Percentiles rank a stretch among this genome's conserved stretches.
Evolutionary conservation across 495 filamentous ascomycete species (phyloP).

Genomic region (Chaetomium fimeti): DNA sequence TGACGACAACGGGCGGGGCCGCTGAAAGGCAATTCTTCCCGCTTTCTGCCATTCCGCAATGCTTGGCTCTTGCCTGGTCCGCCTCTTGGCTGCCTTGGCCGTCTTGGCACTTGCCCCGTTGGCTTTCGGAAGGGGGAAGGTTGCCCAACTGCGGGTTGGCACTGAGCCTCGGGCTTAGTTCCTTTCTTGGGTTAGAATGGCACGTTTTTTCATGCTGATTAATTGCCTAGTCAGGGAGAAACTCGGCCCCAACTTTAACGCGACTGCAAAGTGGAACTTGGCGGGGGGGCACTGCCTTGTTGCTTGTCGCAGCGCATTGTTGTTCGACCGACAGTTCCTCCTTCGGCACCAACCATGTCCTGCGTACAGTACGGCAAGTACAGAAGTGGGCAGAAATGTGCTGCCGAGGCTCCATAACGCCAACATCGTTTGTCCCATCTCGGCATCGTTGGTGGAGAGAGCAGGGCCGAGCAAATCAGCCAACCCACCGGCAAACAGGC

Average conservation of each 20-base stretch:
- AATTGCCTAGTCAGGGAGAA: background rate
- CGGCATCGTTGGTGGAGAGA: background rate
- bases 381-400: too few relatives aligned
- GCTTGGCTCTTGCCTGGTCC: constrained; percentile 14
- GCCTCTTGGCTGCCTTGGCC: background rate
- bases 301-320: background rate
- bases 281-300: background rate
- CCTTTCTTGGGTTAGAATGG: background rate
- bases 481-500: background rate
- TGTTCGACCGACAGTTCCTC: constrained; percentile 7
- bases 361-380: too few relatives aligned
- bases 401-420: too few relatives aligned
- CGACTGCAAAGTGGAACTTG: constrained; percentile 8
- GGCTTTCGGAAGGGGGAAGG: background rate
- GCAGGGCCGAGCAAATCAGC: background rate
- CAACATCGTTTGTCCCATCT: too few relatives aligned
- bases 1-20: constrained; percentile 25
- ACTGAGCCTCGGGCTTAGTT: constrained; percentile 9
- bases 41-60: constrained; percentile 4
- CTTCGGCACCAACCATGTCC: background rate
- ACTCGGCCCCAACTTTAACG: constrained; percentile 18
- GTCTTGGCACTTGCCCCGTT: constrained; percentile 5
- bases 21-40: background rate
- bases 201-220: constrained; percentile 11
- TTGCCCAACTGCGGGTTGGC: background rate